A percentile compares a stretch with the other conserved stretches of the same genome.
Conservation (phyloP, 257 asterid genomes). For the Nicotiana undulata region DNA sequence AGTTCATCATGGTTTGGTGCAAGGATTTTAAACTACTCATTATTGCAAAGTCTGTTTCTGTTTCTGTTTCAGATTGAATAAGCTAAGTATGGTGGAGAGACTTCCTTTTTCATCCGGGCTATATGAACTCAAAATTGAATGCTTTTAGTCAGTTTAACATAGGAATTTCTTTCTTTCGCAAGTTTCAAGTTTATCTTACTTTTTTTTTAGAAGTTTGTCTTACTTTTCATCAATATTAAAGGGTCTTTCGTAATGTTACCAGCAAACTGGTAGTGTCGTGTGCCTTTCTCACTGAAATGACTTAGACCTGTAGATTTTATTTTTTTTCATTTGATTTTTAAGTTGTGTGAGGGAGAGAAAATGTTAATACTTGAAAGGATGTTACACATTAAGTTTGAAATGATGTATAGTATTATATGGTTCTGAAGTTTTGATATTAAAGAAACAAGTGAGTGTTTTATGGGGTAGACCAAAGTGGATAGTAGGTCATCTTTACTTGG, state of each 20-base stretch:
- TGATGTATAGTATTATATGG: background rate
- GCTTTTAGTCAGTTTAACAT: background rate
- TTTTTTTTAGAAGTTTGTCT: background rate
- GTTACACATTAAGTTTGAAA: background rate
- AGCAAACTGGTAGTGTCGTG: background rate
- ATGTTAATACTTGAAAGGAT: background rate
- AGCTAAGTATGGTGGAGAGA: background rate
- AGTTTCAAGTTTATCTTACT: background rate
- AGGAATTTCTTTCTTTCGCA: background rate
- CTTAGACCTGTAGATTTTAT: background rate
- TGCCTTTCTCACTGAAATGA: background rate
- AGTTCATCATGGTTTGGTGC: background rate
- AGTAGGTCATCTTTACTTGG: constrained; percentile 1
- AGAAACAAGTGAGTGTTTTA: background rate
- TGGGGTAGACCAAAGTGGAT: background rate
- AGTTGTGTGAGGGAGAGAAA: background rate
- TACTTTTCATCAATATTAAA: background rate
- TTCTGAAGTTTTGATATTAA: background rate
- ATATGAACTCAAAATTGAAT: background rate
- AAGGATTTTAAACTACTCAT: background rate
- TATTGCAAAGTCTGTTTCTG: background rate
- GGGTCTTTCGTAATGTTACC: background rate
- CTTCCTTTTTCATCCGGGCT: background rate
- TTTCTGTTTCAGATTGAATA: background rate
- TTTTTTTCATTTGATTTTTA: background rate